Evolutionary conservation across 108 stramenopile genomes (phyloP).

Genomic region (Seminavis robusta): DNA sequence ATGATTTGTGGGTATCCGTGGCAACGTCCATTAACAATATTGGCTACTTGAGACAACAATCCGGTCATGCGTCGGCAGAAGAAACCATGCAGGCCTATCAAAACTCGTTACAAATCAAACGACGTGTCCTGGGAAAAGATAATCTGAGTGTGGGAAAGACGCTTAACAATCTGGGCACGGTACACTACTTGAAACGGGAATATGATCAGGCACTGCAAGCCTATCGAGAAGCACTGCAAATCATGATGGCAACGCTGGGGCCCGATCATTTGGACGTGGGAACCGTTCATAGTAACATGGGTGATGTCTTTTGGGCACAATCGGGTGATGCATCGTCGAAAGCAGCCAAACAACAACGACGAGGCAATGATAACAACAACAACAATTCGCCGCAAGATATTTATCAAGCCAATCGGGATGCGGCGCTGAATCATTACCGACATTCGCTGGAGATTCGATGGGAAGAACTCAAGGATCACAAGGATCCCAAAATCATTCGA

Average conservation of each 20-base stretch:
- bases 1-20: constrained; percentile 50
- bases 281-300: constrained; percentile 69
- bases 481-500: constrained; percentile 39
- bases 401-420: constrained; percentile 14
- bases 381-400: background rate
- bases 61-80: constrained; percentile 45
- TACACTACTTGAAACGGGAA: constrained; percentile 52
- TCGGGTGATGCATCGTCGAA: too few species aligned
- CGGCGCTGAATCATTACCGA: constrained; percentile 22
- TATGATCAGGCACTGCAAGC: constrained; percentile 47
- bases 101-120: constrained; percentile 50
- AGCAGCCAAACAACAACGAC: too few species aligned
- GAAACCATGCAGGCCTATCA: constrained; percentile 62
- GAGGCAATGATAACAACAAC: too few species aligned
- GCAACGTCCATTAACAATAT: constrained; percentile 71
- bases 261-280: constrained; percentile 56
- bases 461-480: constrained; percentile 24
- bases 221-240: constrained; percentile 51
- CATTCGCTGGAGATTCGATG: constrained; percentile 37
- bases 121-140: constrained; percentile 53
- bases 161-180: constrained; percentile 70
- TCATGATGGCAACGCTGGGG: constrained; percentile 45
- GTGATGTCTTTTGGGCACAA: constrained; percentile 47
- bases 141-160: constrained; percentile 69
- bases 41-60: constrained; percentile 49